Conservation (phyloP, 768 basidiomycete genomes). For the Mycena sanguinolenta region DNA sequence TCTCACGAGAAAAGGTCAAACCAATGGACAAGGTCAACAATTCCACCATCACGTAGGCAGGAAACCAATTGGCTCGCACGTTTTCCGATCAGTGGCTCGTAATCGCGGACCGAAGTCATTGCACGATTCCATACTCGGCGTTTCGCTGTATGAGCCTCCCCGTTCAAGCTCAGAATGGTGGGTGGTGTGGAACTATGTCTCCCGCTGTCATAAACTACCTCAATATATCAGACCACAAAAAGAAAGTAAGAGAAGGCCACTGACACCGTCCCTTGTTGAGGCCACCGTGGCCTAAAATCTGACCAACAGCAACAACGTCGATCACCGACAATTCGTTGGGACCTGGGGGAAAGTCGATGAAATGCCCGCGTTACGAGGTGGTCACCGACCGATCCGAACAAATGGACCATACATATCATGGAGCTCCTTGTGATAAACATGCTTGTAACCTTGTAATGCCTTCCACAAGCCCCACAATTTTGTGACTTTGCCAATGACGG, state of each 20-base stretch:
- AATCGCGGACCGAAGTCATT: conserved; percentile 60
- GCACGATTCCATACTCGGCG: conserved; percentile 65
- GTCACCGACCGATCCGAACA: no score
- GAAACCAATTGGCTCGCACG: conserved; percentile 57
- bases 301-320: conserved; percentile 21
- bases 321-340: conserved; percentile 31
- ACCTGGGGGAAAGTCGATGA: conserved; percentile 3
- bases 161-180: conserved; percentile 8
- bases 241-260: no score
- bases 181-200: conserved; percentile 1
- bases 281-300: no score
- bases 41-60: conserved; percentile 44
- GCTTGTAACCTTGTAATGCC: no score
- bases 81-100: conserved; percentile 54
- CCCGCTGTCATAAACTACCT: conserved; percentile 17
- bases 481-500: conserved; percentile 54
- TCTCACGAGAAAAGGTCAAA: conserved; percentile 55
- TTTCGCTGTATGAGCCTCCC: conserved; percentile 52
- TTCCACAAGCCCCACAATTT: no score
- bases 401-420: no score
- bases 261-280: conserved; percentile 32
- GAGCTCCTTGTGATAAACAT: no score
- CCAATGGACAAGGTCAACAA: conserved; percentile 50
- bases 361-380: background rate
- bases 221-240: background rate